A percentile compares a stretch with the other conserved stretches of the same genome.
Conservation (phyloP, 2,329 filamentous ascomycete genomes). For the Tolypocladium capitatum region DNA sequence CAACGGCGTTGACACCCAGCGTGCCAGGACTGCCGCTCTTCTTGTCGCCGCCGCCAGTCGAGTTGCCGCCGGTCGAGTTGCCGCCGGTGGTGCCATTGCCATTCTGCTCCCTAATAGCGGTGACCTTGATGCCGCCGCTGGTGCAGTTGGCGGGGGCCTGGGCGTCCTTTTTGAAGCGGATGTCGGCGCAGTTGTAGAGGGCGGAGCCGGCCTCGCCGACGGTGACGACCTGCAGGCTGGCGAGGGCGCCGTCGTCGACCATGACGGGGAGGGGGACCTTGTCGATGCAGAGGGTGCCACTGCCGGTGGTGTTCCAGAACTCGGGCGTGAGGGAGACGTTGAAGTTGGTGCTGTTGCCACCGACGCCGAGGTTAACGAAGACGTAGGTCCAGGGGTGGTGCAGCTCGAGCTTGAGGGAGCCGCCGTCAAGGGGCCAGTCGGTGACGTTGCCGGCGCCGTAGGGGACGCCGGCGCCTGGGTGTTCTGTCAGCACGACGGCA, state of each 20-base stretch:
- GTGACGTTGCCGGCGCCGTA: slow-evolving; percentile 31
- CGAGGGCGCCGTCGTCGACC: slow-evolving; percentile 46
- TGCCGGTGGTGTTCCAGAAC: slow-evolving; percentile 44
- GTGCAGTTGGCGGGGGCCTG: slow-evolving; percentile 26
- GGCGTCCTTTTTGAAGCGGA: slow-evolving; percentile 47
- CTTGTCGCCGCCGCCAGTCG: background rate
- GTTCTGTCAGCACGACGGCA: slow-evolving; percentile 1
- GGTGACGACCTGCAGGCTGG: slow-evolving; percentile 57
- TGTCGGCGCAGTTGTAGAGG: slow-evolving; percentile 65
- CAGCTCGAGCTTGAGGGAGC: slow-evolving; percentile 32
- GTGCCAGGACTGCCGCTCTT: slow-evolving; percentile 10
- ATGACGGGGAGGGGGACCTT: slow-evolving; percentile 41
- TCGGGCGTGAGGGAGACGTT: slow-evolving; percentile 52
- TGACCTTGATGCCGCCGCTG: slow-evolving; percentile 28
- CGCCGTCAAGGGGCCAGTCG: slow-evolving; percentile 39
- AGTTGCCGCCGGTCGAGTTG: slow-evolving; percentile 3
- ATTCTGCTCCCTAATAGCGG: slow-evolving; percentile 16
- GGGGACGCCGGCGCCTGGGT: slow-evolving; percentile 33
- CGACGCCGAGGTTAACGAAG: slow-evolving; percentile 39
- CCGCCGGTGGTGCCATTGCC: slow-evolving; percentile 7
- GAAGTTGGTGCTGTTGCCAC: slow-evolving; percentile 44
- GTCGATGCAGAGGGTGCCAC: slow-evolving; percentile 54
- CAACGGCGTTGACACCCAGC: slow-evolving; percentile 11
- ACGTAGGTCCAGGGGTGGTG: slow-evolving; percentile 40
- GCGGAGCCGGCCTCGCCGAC: slow-evolving; percentile 43